Evolutionary conservation across 805 yeast genomes (phyloP), one percentile per base, ranked within the genome.

Genomic region (Schizosaccharomyces cryophilus): DNA sequence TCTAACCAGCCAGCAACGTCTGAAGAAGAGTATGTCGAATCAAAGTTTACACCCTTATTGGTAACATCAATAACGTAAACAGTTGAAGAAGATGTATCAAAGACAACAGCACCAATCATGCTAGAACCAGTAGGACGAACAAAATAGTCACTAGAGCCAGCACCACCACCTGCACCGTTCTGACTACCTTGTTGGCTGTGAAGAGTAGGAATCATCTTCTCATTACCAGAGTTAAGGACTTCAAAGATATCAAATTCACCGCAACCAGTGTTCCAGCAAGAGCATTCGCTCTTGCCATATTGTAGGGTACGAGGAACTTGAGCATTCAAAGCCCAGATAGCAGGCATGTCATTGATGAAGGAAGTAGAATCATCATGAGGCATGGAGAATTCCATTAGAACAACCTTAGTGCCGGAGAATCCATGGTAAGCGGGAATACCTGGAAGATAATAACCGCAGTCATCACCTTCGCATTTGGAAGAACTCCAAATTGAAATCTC

Each of bases 221-320:
- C 74, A 64, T 86, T 81, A 66, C 95, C 96, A 42, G 84, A 66
- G 64, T 81, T 75, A 67, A 93, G 79, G 66, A 90, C 78, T 79
- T 93, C 98, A 69, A 90, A 93, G 68, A 88, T 77, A 74, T 93
- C 98, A 68, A 93, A 77, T 78, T 93, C 98, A 76, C 98, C 98
- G 76, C 98, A 93, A 64, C 97, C 97, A 61, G 95, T 78, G 61
- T 79, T 68, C 98, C 98, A 93, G 80, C 98, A 93, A 45, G 96
- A 87, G 78, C 97, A 93, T 24, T 79, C 71, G 30, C 82, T 71
- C 63, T 76, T 75, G 72, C 96, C 96, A 74, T 93, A 93, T 76
- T 93, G 97, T 69, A 83, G 74, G 66, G 96, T 89, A 79, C 98
- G 87, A 74, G 98, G 96, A 70, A 89, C 83, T 77, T 86, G 85